phyloP scores from a whole-genome alignment of 169 alveolate genomes.

The Eimeria necatrix region DNA sequence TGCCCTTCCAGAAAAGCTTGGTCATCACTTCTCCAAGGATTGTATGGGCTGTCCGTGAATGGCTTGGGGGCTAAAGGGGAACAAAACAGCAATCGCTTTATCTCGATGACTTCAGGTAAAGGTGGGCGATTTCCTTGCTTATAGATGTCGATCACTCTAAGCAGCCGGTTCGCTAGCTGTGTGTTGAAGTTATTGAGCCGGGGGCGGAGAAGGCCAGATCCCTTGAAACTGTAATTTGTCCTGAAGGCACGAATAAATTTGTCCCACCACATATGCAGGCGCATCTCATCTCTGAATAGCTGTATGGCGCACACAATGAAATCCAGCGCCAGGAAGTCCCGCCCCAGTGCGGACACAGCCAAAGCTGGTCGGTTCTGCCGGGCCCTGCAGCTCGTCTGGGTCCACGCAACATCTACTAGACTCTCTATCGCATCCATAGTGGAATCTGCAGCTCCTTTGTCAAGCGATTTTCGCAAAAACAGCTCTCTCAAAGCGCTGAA shows the following conservation, averaged over 20 bases:
- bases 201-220: too few species aligned
- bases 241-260: not conserved
- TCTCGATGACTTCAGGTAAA: too few species aligned
- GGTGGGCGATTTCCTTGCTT: too few species aligned
- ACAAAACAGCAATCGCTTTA: too few species aligned
- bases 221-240: too few species aligned
- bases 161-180: too few species aligned
- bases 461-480: not conserved
- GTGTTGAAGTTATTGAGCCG: too few species aligned
- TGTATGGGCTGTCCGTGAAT: too few species aligned
- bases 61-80: too few species aligned
- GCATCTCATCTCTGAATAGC: not conserved
- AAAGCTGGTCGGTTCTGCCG: not conserved
- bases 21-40: too few species aligned
- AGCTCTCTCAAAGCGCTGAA: not conserved
- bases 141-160: too few species aligned
- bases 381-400: not conserved
- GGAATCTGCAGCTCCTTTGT: not conserved
- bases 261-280: not conserved
- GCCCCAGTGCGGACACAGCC: not conserved
- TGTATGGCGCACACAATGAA: not conserved
- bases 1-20: too few species aligned
- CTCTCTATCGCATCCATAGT: not conserved
- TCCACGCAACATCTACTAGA: not conserved
- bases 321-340: not conserved